Base-by-base conservation (phyloP, 1,139 yeast genomes). In the Blastobotrys aristatus region DNA sequence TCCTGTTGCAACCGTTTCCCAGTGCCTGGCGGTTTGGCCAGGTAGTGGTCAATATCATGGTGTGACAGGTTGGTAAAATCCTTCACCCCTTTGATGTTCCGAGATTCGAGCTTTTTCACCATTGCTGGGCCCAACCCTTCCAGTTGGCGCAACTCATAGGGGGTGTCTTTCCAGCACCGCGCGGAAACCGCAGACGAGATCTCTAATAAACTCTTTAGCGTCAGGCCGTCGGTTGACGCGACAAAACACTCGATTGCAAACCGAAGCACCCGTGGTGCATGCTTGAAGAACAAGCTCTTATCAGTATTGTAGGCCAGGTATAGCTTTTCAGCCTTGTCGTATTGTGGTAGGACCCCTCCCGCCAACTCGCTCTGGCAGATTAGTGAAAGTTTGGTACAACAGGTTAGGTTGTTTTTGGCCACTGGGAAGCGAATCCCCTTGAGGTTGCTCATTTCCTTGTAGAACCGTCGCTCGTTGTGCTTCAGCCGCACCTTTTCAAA, bases 391-490 rank as follows among this genome's bases (percentile, higher is more conserved):
- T 40, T 40, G 5, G 32, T 18, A 3, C 38, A 2, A 3, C 30
- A 13, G 21, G 31, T 31, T 4, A 40, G 8, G 14, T 22, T 29
- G 16, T 40, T 40, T 8, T 8, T 22, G 11, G 27, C 37, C 14
- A 40, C 20, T 17, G 44, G 44, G 35, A 13, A 43, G 7, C 29
- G 26, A 3, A 43, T 35, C 17, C 18, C 35, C 3, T 35, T 35
- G 4, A 36, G 27, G 13, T 18, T 26, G 29, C 35, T 35, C n/a
- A 43, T 21, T 14, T 21, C 40, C 21, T 24, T 34, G 27, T 43
- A 43, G 20, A 27, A 43, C 17, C 31, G 22, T 29, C 27, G 35
- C 18, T 43, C 46, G 35, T 43, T 43, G n/a, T 43, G 36, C 17
- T 43, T 43, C 22, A 43, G 40, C 2, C 40, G 34, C 10, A 43